Percentiles rank a stretch among this genome's conserved stretches.
Conservation (phyloP, 768 basidiomycete genomes). For the Ramaria rubella region DNA sequence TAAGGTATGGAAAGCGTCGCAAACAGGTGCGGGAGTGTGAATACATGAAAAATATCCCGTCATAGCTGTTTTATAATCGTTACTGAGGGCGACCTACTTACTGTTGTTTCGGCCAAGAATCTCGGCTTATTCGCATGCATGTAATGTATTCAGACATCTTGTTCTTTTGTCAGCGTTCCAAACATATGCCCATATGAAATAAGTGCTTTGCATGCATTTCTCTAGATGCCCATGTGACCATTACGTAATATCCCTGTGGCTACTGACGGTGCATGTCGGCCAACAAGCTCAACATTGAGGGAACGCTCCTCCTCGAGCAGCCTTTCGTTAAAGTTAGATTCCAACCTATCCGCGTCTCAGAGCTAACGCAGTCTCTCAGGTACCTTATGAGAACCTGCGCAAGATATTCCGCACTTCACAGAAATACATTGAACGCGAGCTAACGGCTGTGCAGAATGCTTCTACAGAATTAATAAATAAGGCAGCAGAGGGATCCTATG, state of each 20-base stretch:
- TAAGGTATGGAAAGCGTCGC: not conserved
- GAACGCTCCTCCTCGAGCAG: slow-evolving; percentile 76
- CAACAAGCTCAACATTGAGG: slow-evolving; percentile 62
- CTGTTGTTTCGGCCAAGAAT: not conserved
- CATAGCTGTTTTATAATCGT: too few species aligned
- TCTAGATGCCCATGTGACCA: too few species aligned
- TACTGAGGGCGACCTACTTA: not conserved
- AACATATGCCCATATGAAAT: too few species aligned
- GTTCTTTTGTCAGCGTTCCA: too few species aligned
- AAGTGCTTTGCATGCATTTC: too few species aligned
- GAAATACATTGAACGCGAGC: slow-evolving; percentile 74
- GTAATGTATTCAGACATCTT: too few species aligned
- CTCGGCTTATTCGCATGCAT: too few species aligned
- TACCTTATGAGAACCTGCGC: slow-evolving; percentile 85
- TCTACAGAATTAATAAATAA: slow-evolving; percentile 55
- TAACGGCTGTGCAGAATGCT: slow-evolving; percentile 49
- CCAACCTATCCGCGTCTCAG: not conserved
- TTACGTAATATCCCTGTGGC: too few species aligned
- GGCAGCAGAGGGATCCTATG: slow-evolving; percentile 31
- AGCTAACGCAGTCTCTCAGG: slow-evolving; percentile 38
- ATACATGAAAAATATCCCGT: not conserved
- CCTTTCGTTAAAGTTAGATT: slow-evolving; percentile 64
- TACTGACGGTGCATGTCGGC: slow-evolving; percentile 12
- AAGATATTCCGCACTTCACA: slow-evolving; percentile 82
- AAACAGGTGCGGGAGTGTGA: not conserved